Conservation (phyloP, 2,329 filamentous ascomycete species). For the Geosmithia morbida region DNA sequence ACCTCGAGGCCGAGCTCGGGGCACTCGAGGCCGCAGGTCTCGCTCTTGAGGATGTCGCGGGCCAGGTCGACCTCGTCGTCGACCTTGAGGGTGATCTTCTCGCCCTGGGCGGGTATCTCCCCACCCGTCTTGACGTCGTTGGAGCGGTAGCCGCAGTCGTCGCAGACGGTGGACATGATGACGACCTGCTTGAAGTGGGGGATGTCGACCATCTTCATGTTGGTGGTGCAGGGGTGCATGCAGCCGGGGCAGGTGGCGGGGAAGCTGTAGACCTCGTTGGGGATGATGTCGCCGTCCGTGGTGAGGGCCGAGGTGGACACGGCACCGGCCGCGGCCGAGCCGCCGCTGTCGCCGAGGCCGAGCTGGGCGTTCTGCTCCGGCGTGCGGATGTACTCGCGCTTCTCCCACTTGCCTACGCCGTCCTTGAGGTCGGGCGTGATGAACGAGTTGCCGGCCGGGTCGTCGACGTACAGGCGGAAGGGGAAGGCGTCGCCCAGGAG, state of each 20-base stretch:
- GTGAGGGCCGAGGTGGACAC: slow-evolving; percentile 34
- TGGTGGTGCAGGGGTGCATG: slow-evolving; percentile 70
- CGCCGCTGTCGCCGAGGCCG: slow-evolving; percentile 48
- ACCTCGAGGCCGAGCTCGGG: slow-evolving; percentile 78
- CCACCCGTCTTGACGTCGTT: slow-evolving; percentile 98
- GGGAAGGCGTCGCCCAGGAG: slow-evolving; percentile 65
- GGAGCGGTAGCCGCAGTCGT: slow-evolving; percentile 82
- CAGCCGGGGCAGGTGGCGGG: slow-evolving; percentile 87
- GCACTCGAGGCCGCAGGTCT: slow-evolving; percentile 77
- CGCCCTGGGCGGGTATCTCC: slow-evolving; percentile 73
- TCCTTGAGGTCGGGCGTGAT: slow-evolving; percentile 78
- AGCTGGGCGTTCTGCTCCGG: slow-evolving; percentile 76
- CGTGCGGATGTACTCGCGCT: slow-evolving; percentile 70
- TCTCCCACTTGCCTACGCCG: slow-evolving; percentile 74
- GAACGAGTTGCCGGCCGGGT: slow-evolving; percentile 91
- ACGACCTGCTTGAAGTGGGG: slow-evolving; percentile 97
- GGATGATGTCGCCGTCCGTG: slow-evolving; percentile 65
- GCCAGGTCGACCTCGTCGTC: slow-evolving; percentile 58
- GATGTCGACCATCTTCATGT: slow-evolving; percentile 98
- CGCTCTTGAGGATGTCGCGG: slow-evolving; percentile 90
- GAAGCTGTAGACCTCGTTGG: slow-evolving; percentile 87
- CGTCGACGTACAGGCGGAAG: slow-evolving; percentile 78
- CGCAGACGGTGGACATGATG: slow-evolving; percentile 87
- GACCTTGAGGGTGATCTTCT: slow-evolving; percentile 67
- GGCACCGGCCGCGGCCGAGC: slow-evolving; percentile 12